Evolutionary conservation across 352 stramenopile species (phyloP), one percentile per base, ranked within the genome.

Genomic region (Phytophthora macrochlamydospora): DNA sequence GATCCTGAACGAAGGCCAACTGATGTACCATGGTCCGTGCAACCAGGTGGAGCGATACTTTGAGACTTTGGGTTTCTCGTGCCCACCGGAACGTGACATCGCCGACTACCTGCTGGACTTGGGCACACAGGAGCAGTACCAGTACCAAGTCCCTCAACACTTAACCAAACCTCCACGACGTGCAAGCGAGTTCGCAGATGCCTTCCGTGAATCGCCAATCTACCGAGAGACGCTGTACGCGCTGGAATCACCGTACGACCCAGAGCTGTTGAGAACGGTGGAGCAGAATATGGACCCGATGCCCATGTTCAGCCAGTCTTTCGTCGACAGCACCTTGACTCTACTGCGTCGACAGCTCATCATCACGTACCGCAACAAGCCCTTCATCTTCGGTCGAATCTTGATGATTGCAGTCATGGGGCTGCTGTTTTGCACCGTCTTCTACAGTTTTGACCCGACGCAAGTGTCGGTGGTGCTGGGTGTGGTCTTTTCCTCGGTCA

Each of bases 11-110:
- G 74, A 94, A 43, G 92, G 93, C 29, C 55, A 83, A 33, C 65
- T 98, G 24, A 87, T 98, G 49, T 98, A 95, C 63, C 71, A 67
- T 43, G 75, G 75, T 5, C 73, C 75, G 1, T 58, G 66, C 8
- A 33, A 55, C n/a, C n/a, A 40, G 1, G 67, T 69, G 7, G 28
- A 78, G 30, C 13, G 43, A 8, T 83, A 83, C 62, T 83, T 83
- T 28, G 68, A 79, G 14, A 59, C n/a, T 7, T 35, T 78, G 13
- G 70, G 70, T 7, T 78, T 75, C 46, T 3, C 12, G 3, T 64
- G 64, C 18, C 70, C 70, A 9, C 32, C 30, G 2, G 28, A 35
- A n/a, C 64, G 67, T 24, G 67, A 75, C 48, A 18, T 67, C 6
- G 63, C 67, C 6, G 54, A 61, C n/a, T 61, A 61, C 30, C 54